Evolutionary conservation across 768 basidiomycete species (phyloP), one percentile per base, ranked within the genome.

Genomic region (Rhodosporidiobolus odoratus): DNA sequence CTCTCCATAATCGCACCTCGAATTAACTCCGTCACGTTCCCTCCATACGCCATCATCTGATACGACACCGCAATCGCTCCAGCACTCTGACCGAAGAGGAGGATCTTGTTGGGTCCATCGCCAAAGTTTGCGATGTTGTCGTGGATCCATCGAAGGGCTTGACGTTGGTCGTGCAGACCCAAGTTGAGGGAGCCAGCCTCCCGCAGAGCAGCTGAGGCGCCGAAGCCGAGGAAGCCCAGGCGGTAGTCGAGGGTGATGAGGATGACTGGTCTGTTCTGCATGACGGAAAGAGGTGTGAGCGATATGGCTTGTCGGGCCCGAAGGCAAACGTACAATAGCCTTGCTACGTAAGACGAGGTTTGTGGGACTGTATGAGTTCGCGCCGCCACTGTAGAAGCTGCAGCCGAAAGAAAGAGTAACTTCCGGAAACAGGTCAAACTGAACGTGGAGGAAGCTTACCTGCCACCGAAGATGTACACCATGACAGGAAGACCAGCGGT

Each of bases 171-270:
- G 38, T 79, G 80, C 30, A 85, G 78, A 2, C 81, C 87, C 3
- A 82, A 82, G 70, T 88, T 88, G 35, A 73, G 76, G 10, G 76
- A 74, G 3, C 68, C 71, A 40, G 76, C 76, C 35, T 71, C 71
- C 41, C 86, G 79, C 70, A 86, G 84, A 69, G 83, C 76, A 0
- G 84, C 78, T 1, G 80, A 78, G 10, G 53, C 38, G 40, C 27
- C 40, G 65, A 86, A 86, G 58, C 85, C 85, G 70, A 85, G 86
- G 0, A 84, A 84, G 73, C 85, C 86, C 52, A 86, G 66, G 7
- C 85, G 84, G 66, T 86, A 86, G 75, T 86, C 86, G 15, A 82
- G 80, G 4, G 84, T 84, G 43, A 85, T 84, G 72, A 86, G 84
- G n/a, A 86, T 79, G n/a, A 86, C 83, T 0, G 84, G 37, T 8